Evolutionary conservation across 257 asterid species (phyloP).

Genomic region (Penstemon newberryi): DNA sequence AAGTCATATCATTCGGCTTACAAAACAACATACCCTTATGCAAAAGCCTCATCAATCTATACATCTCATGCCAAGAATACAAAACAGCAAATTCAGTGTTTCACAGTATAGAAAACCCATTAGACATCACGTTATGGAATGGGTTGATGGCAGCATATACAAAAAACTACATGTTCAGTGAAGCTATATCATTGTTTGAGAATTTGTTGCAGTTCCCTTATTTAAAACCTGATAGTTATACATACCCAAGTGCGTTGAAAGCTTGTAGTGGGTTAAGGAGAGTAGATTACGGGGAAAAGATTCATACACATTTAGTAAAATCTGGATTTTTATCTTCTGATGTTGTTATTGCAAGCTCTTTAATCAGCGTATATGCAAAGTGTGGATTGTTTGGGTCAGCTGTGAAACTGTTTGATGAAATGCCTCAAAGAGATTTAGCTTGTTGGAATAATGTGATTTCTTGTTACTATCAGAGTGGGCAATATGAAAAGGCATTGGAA

Average conservation of each 20-base stretch:
- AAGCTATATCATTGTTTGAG: conserved; percentile 50
- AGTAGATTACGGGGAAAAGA: conserved; percentile 46
- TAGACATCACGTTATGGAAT: conserved; percentile 73
- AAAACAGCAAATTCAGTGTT: conserved; percentile 52
- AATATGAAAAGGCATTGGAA: conserved; percentile 61
- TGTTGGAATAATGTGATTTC: conserved; percentile 78
- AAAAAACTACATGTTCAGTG: conserved; percentile 52
- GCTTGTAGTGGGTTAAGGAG: conserved; percentile 65
- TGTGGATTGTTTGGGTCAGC: conserved; percentile 52
- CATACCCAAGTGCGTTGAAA: conserved; percentile 76
- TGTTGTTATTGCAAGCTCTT: conserved; percentile 64
- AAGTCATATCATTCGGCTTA: conserved; percentile 50
- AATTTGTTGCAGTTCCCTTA: conserved; percentile 40
- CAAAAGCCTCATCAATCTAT: conserved; percentile 62
- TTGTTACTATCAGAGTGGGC: conserved; percentile 69
- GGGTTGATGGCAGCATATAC: conserved; percentile 63
- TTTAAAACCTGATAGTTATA: conserved; percentile 63
- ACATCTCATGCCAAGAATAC: conserved; percentile 47
- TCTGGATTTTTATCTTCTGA: conserved; percentile 51
- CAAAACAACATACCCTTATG: conserved; percentile 49
- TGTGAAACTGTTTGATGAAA: conserved; percentile 67
- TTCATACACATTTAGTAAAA: conserved; percentile 57
- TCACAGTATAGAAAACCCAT: conserved; percentile 45
- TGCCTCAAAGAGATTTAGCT: conserved; percentile 66
- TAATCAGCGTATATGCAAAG: conserved; percentile 57